Percentiles rank a stretch among this genome's conserved stretches.
Conservation (phyloP, 1,284 basidiomycete species). For the Megacollybia platyphylla region DNA sequence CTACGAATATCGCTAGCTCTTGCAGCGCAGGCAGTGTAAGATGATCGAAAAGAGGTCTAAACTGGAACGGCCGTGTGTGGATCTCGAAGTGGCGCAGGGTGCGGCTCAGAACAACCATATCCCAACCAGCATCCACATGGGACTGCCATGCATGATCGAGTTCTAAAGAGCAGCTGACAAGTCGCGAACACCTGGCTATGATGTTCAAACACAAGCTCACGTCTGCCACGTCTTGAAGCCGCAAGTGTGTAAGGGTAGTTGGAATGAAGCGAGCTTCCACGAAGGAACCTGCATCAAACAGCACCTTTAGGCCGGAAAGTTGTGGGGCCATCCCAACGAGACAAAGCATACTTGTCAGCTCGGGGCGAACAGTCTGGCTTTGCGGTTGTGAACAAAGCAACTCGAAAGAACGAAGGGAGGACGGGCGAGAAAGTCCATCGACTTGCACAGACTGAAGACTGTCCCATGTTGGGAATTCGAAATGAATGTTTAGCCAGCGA, state of each 20-base stretch:
- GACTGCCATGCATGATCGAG: neutral
- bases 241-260: neutral
- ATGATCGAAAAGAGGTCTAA: slow-evolving; percentile 14
- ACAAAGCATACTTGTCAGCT: neutral
- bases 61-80: slow-evolving; percentile 14
- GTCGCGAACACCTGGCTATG: neutral
- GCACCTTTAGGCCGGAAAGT: neutral
- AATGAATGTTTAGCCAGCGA: slow-evolving; percentile 17
- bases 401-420: neutral
- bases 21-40: slow-evolving; percentile 14
- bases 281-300: neutral
- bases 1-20: slow-evolving; percentile 13
- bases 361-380: neutral
- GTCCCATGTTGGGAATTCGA: slow-evolving; percentile 11
- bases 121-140: neutral
- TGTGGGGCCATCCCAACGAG: neutral
- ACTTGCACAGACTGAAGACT: neutral
- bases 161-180: neutral
- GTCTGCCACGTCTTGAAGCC: neutral
- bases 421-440: neutral
- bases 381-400: neutral
- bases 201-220: neutral
- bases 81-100: slow-evolving; percentile 14
- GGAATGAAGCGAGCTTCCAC: neutral
- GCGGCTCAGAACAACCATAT: neutral